Percentiles rank a stretch among this genome's conserved stretches.
These are phyloP conservation scores for Iberis amara DNA, from an alignment of 441 rosid species.

Conservation along the genomic window DNA sequence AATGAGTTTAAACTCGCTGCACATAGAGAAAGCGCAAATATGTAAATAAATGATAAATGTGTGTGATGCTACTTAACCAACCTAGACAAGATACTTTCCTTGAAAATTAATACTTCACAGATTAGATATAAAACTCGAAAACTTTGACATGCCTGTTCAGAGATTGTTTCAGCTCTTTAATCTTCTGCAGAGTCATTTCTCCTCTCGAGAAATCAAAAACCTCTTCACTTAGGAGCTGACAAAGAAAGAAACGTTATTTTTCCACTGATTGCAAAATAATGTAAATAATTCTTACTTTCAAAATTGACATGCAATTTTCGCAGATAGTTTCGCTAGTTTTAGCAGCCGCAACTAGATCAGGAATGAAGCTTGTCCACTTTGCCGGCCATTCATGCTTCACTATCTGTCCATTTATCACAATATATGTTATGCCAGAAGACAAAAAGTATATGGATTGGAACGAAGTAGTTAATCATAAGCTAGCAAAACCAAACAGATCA, in stretches of 20 bases:
- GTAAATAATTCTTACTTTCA: slow-evolving; percentile 47
- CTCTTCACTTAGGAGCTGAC: slow-evolving; percentile 93
- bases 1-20: slow-evolving; percentile 92
- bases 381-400: slow-evolving; percentile 94
- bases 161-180: slow-evolving; percentile 84
- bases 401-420: slow-evolving; percentile 42
- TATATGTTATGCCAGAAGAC: background rate
- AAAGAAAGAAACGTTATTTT: slow-evolving; percentile 21
- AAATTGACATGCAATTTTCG: slow-evolving; percentile 88
- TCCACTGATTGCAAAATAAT: background rate
- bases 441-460: background rate
- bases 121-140: background rate
- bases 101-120: background rate
- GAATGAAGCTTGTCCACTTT: slow-evolving; percentile 87
- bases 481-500: background rate
- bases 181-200: slow-evolving; percentile 89
- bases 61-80: background rate
- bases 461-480: background rate
- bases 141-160: slow-evolving; percentile 53
- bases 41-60: background rate
- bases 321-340: slow-evolving; percentile 94
- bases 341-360: slow-evolving; percentile 93
- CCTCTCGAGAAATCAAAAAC: slow-evolving; percentile 96
- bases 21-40: slow-evolving; percentile 22
- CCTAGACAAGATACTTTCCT: background rate